Evolutionary conservation across 73 alveolate genomes (phyloP), one percentile per base, ranked within the genome.

Genomic region (Diophrys appendiculata): DNA sequence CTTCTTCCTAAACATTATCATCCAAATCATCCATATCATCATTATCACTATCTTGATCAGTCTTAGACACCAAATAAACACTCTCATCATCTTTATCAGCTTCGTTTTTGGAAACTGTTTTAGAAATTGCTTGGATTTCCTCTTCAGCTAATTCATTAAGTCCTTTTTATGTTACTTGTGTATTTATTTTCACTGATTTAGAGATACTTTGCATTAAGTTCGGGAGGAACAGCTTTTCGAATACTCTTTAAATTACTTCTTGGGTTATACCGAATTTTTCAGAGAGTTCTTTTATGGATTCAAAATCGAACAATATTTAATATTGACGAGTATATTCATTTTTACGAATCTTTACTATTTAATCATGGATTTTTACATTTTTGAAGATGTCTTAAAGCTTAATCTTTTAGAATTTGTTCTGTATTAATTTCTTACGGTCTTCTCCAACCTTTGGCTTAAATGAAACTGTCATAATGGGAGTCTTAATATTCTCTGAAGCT

Each of bases 381-480:
- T 95, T 93, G 29, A 94, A 89, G 14, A 97, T 90, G 70, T 97
- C 99, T 33, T 85, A 68, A 54, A 97, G 82, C 69, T 80, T 88
- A 60, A 95, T 69, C 75, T 93, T 95, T 77, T 91, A 88, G 85
- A 95, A 90, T 69, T 91, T 86, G 76, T 95, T 94, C 31, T n/a
- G n/a, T n/a, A n/a, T n/a, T n/a, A n/a, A n/a, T n/a, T n/a, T 97
- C 96, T 67, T 90, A 85, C 88, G n/a, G 78, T 89, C 75, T 96
- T 92, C 43, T 95, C 96, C 83, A n/a, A n/a, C n/a, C n/a, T n/a
- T n/a, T n/a, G n/a, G n/a, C n/a, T n/a, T n/a, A n/a, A n/a, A n/a
- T 53, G 96, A 93, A 27, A 97, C 83, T 22, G 88, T 87, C 99
- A 97, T 97, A 27, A 82, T 80, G 24, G 99, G 99, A 52, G 99